phyloP scores from a whole-genome alignment of 2,329 filamentous ascomycete genomes.

The Nothomitra cinnamomea region DNA sequence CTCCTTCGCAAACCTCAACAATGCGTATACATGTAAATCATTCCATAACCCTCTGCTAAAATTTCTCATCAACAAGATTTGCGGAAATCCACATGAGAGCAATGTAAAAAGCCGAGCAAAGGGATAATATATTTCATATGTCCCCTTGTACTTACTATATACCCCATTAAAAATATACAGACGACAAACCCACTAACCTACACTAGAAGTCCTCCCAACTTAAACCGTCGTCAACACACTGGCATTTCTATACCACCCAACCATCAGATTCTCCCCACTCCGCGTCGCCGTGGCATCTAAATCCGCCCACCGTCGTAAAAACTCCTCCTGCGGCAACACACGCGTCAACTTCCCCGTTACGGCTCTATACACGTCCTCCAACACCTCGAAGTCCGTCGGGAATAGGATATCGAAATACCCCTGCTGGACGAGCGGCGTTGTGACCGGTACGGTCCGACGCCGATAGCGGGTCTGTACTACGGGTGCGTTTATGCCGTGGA shows the following conservation, averaged over 20 bases:
- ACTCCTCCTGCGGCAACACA: conserved; percentile 75
- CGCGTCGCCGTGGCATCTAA: conserved; percentile 76
- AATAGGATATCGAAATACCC: conserved; percentile 99
- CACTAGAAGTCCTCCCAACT: conserved; percentile 6
- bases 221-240: conserved; percentile 79
- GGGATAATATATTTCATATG: no score
- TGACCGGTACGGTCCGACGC: conserved; percentile 72
- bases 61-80: no score
- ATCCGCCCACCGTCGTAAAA: conserved; percentile 77
- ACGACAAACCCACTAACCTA: neutral
- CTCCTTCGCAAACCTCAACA: no score
- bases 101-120: no score
- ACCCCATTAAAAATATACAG: neutral
- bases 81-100: no score
- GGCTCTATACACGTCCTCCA: conserved; percentile 82
- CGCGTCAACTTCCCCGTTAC: conserved; percentile 84
- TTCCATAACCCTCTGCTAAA: no score
- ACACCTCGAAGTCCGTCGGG: conserved; percentile 81
- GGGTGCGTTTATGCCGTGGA: conserved; percentile 74
- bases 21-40: no score
- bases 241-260: conserved; percentile 91
- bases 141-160: no score
- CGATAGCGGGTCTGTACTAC: conserved; percentile 92
- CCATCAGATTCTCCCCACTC: conserved; percentile 82
- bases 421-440: conserved; percentile 85